phyloP scores from a whole-genome alignment of 805 yeast genomes.

The Metschnikowia reukaufii region DNA sequence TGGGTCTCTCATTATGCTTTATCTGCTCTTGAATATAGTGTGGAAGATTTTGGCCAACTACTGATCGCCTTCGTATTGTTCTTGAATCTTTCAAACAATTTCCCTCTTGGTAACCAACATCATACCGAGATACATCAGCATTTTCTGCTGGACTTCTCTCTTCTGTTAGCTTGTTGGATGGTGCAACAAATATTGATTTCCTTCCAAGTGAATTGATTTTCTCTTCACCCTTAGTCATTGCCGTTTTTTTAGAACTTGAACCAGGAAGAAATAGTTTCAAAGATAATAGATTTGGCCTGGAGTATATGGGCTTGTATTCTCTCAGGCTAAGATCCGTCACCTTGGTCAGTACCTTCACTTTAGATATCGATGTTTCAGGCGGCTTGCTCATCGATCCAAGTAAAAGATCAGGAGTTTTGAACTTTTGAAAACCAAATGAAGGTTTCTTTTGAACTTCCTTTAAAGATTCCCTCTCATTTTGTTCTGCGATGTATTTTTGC shows the following conservation, averaged over 20 bases:
- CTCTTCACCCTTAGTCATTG: no score
- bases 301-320: conserved; percentile 18
- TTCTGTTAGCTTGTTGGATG: neutral
- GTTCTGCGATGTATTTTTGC: no score
- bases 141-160: neutral
- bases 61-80: conserved; percentile 24
- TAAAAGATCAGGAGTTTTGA: neutral
- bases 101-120: neutral
- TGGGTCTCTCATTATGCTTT: neutral
- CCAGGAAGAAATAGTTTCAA: neutral
- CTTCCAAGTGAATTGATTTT: neutral
- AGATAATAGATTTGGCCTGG: neutral
- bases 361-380: conserved; percentile 32
- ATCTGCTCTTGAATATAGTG: conserved; percentile 31
- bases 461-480: no score
- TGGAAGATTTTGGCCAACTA: conserved; percentile 40
- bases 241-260: neutral
- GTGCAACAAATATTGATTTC: neutral
- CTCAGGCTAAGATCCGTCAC: conserved; percentile 15
- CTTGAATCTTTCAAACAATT: neutral
- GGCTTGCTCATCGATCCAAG: conserved; percentile 25
- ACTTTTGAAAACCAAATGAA: no score
- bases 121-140: neutral
- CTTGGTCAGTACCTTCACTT: conserved; percentile 34
- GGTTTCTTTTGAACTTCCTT: no score